These are phyloP conservation scores for Wickerhamiella infanticola DNA, from an alignment of 1,139 yeast species.

Conservation along the genomic window DNA sequence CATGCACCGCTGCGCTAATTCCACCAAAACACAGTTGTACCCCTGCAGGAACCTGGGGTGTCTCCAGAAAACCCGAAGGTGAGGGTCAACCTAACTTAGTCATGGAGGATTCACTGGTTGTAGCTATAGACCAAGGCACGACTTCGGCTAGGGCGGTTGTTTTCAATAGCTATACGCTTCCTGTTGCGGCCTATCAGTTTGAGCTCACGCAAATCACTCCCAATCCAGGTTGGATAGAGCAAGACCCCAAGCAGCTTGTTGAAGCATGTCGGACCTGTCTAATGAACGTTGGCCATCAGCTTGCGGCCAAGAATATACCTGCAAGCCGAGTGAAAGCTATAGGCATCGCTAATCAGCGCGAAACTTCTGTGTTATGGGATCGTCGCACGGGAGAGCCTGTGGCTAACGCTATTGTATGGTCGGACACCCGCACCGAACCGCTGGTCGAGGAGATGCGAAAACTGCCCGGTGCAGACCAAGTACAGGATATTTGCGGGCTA, in stretches of 20 bases:
- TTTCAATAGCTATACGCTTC: slow-evolving; percentile 57
- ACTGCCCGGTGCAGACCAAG: slow-evolving; percentile 44
- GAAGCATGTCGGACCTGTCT: slow-evolving; percentile 43
- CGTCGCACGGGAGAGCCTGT: slow-evolving; percentile 69
- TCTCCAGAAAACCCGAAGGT: too few species aligned
- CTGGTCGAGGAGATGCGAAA: slow-evolving; percentile 51
- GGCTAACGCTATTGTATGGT: slow-evolving; percentile 88
- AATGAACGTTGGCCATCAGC: slow-evolving; percentile 22
- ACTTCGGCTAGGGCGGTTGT: slow-evolving; percentile 87
- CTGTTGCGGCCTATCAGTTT: slow-evolving; percentile 75
- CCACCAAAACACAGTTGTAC: too few species aligned
- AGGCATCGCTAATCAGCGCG: slow-evolving; percentile 92
- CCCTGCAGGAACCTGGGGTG: too few species aligned
- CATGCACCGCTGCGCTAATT: too few species aligned
- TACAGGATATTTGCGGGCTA: slow-evolving; percentile 61
- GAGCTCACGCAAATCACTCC: slow-evolving; percentile 38
- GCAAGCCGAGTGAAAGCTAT: slow-evolving; percentile 28
- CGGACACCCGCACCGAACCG: slow-evolving; percentile 74
- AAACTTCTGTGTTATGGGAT: slow-evolving; percentile 86
- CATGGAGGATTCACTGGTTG: slow-evolving; percentile 17
- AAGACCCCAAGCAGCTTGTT: slow-evolving; percentile 74
- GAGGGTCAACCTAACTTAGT: not conserved
- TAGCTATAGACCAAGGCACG: slow-evolving; percentile 78
- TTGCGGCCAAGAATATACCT: slow-evolving; percentile 20
- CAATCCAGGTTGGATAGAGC: slow-evolving; percentile 65